Evolutionary conservation across 306 rosid genomes (phyloP), one percentile per base, ranked within the genome.

Genomic region (Spatholobus suberectus): DNA sequence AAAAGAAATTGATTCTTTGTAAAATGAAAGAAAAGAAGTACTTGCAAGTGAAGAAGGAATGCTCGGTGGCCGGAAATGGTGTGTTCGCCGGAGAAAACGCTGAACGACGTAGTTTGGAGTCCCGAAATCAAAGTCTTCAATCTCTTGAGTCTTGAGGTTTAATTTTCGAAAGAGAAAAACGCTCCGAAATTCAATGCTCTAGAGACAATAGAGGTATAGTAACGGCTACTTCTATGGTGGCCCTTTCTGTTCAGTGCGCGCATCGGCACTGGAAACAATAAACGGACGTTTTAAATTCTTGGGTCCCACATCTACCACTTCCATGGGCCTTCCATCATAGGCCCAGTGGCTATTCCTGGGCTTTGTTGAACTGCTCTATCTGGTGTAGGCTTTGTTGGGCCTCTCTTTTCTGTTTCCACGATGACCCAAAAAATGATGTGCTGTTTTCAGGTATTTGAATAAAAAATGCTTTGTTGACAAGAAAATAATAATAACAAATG

Each of bases 161-260:
- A 54, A 9, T 14, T 13, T 21, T 68, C 18, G 57, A 70, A 70
- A 29, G 75, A 63, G 73, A 44, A n/a, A 52, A 82, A 24, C 63
- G 78, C 78, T 41, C 18, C 32, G 24, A 49, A 24, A 26, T 71
- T 15, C 5, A 26, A 41, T 38, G 46, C 40, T n/a, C 20, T 18
- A 26, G 82, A 44, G 24, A 73, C 0, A 15, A 8, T 5, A 20
- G 29, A 32, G 15, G 57, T 32, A 44, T 62, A 66, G 91, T 86
- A 90, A 88, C 91, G 93, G 90, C 83, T 88, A 90, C 86, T 82
- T 82, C 66, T 35, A 49, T 73, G 73, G 72, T 83, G 83, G 71
- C 59, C 77, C 86, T 72, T 76, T 87, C 78, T 71, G 78, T 71
- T 81, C 81, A 46, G 63, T 51, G 83, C 84, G 89, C 87, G 86